Base-by-base conservation (phyloP, 2,329 filamentous ascomycete species). In the Cryphonectria parasitica region DNA sequence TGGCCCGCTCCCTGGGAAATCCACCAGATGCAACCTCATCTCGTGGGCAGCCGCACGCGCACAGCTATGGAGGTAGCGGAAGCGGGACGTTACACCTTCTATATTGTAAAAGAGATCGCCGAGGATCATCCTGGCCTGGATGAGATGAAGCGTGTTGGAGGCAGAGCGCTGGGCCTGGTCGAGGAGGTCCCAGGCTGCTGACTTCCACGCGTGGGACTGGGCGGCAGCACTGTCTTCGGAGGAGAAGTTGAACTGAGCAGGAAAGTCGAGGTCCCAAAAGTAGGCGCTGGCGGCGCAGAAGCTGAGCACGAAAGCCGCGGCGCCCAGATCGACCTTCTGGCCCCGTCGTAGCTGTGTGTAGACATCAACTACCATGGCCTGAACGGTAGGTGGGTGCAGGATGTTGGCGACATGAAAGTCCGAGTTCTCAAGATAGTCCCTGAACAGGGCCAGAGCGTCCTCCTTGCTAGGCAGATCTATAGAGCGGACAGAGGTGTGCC, bases 1-100 rank as follows among this genome's bases (percentile, higher is more conserved):
- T 2, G 75, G 75, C 0, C 73, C 73, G 8, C 74, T 72, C 4
- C 74, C 72, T 2, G 78, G 74, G n/a, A 80, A 76, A 64, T 84
- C 83, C 0, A 83, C 72, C 10, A 82, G 75, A 72, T 84, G 82
- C 4, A 84, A 61, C 3, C 76, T 76, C 7, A 83, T 75, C 58
- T 81, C 80, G 31, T 78, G 77, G 0, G 77, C 77, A 60, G 78
- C 76, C 8, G 75, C 73, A 3, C 80, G 73, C 11, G 77, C 75
- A 67, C 74, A 73, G 65, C 74, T 74, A 17, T 80, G 76, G 0
- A 81, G 69, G 39, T 73, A 76, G 22, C 80, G 77, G 28, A 77
- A 80, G 0, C 78, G 77, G 6, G 75, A 73, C 0, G 80, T 81
- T 34, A 77, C 76, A 10, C 81, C 80, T 68, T 82, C 82, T 17